Evolutionary conservation across 139 green algal species (phyloP), one percentile per base, ranked within the genome.

Genomic region (Diplosphaera chodatii): DNA sequence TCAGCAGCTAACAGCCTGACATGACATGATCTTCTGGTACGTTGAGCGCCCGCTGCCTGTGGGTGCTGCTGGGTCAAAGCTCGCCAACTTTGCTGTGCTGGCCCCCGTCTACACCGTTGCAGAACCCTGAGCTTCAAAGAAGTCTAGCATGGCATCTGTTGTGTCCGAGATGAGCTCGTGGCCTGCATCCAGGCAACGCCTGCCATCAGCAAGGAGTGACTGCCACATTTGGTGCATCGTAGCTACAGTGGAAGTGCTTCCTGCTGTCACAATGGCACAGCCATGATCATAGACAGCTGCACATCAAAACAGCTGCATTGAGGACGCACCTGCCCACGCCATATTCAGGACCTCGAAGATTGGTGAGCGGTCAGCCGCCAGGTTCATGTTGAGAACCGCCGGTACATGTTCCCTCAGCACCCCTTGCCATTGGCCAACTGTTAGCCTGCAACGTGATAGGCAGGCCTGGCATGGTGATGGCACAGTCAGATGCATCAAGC

Each of bases 261-360:
- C n/a, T n/a, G n/a, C n/a, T n/a, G n/a, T n/a, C n/a, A n/a, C n/a
- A n/a, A n/a, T n/a, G n/a, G n/a, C 37, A 8, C 8, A 48, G 37
- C 37, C 8, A 48, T 21, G 37, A 8, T 8, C 37, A 48, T 48
- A 48, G 13, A 48, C n/a, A 48, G 37, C 37, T 59, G 13, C 48
- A 59, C 16, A 59, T 20, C 37, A 48, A 48, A n/a, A n/a, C n/a
- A n/a, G n/a, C n/a, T n/a, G n/a, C n/a, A n/a, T n/a, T n/a, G n/a
- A n/a, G n/a, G n/a, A 10, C 37, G 37, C 48, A 25, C 48, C 48
- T 4, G 80, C 80, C 37, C 41, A 85, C 23, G 79, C 76, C 37
- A 80, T 28, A 40, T 85, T 85, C n/a, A 85, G 73, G 64, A 75
- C 67, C 76, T 85, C 76, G 3, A 31, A 16, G 18, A 83, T 28